A percentile compares a stretch with the other conserved stretches of the same genome.
These are phyloP conservation scores for Ogataea nakhonphanomensis DNA, from an alignment of 805 yeast genomes.

Conservation along the genomic window DNA sequence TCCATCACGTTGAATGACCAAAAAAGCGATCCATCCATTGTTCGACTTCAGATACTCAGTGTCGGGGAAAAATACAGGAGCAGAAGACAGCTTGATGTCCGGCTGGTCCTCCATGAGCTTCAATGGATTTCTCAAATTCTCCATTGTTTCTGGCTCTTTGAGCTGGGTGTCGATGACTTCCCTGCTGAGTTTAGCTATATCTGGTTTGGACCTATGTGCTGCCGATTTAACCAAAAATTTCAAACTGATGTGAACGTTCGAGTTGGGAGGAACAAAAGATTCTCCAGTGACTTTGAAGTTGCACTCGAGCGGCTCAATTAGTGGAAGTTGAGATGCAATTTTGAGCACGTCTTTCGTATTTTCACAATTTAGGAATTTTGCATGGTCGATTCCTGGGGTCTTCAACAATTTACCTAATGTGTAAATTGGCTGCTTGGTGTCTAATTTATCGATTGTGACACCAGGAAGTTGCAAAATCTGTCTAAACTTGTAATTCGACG, in stretches of 20 bases:
- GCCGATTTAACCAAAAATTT: constrained; percentile 77
- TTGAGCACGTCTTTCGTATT: constrained; percentile 43
- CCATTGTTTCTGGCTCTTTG: constrained; percentile 60
- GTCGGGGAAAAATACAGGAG: constrained; percentile 76
- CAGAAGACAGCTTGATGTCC: constrained; percentile 51
- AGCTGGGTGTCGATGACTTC: constrained; percentile 34
- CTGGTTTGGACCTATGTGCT: constrained; percentile 55
- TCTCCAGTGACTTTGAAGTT: constrained; percentile 89
- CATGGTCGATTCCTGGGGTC: constrained; percentile 51
- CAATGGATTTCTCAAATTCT: constrained; percentile 68
- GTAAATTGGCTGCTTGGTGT: constrained; percentile 47
- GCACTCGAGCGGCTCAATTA: constrained; percentile 62
- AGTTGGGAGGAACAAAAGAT: constrained; percentile 59
- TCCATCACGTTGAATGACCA: constrained; percentile 72
- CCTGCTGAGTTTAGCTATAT: constrained; percentile 37
- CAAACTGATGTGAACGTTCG: constrained; percentile 70
- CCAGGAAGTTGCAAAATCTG: constrained; percentile 81
- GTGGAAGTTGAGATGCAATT: constrained; percentile 66
- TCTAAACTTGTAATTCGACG: constrained; percentile 45
- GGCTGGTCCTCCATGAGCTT: constrained; percentile 66
- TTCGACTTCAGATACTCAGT: constrained; percentile 31
- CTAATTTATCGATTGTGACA: constrained; percentile 49
- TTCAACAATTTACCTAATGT: constrained; percentile 71
- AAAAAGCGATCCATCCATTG: constrained; percentile 62
- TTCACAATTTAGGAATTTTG: constrained; percentile 52